Evolutionary conservation across 306 rosid species (phyloP).

Genomic region (Quercus bicolor): DNA sequence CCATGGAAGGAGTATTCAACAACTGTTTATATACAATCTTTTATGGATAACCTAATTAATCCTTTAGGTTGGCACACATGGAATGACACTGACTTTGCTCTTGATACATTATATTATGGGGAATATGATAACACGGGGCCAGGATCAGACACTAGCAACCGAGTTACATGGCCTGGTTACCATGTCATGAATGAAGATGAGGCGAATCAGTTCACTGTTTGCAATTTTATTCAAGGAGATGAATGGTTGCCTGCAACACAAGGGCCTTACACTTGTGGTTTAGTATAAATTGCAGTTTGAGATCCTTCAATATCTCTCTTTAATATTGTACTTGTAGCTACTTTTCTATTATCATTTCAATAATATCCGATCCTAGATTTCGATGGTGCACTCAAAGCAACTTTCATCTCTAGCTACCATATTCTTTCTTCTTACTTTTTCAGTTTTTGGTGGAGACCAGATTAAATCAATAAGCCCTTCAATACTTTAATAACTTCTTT

Average conservation of each 20-base stretch:
- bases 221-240: slow-evolving; percentile 42
- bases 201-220: slow-evolving; percentile 34
- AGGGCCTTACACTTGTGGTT: slow-evolving; percentile 39
- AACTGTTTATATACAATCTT: slow-evolving; percentile 44
- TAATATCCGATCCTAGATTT: too few species aligned
- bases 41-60: slow-evolving; percentile 44
- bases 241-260: slow-evolving; percentile 42
- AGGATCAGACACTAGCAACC: slow-evolving; percentile 34
- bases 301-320: too few species aligned
- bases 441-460: too few species aligned
- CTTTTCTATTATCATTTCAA: too few species aligned
- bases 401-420: too few species aligned
- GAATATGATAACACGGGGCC: slow-evolving; percentile 48
- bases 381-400: too few species aligned
- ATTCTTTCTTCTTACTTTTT: too few species aligned
- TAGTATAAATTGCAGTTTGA: slow-evolving; percentile 1
- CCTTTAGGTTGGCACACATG: slow-evolving; percentile 60
- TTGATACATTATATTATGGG: slow-evolving; percentile 50
- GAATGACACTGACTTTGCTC: slow-evolving; percentile 38
- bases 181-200: slow-evolving; percentile 18
- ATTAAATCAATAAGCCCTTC: too few species aligned
- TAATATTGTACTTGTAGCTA: too few species aligned
- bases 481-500: too few species aligned
- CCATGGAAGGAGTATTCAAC: slow-evolving; percentile 64
- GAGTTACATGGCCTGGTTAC: slow-evolving; percentile 21